Percentiles rank a stretch among this genome's conserved stretches.
Evolutionary conservation across 2,329 filamentous ascomycete species (phyloP).

Genomic region (Bipolaris gigantea): DNA sequence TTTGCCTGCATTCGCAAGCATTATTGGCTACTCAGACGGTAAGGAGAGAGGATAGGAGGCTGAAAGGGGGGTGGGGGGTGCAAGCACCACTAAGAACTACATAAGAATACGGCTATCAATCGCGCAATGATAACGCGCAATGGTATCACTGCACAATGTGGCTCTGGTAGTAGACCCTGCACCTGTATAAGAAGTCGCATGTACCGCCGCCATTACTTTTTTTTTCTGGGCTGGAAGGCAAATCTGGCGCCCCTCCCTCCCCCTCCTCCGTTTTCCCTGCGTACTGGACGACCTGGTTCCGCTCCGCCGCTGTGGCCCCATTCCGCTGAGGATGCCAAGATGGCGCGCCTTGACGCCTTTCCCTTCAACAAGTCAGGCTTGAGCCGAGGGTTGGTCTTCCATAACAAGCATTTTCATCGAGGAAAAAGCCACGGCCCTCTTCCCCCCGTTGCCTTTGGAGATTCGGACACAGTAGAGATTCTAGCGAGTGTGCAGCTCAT

Average conservation of each 20-base stretch:
- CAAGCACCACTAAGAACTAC: conserved; percentile 32
- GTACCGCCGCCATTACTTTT: not conserved
- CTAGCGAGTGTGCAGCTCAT: conserved; percentile 1
- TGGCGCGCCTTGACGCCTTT: not conserved
- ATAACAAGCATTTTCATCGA: not conserved
- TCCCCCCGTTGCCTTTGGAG: not conserved
- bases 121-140: conserved; percentile 43
- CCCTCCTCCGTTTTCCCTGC: not conserved
- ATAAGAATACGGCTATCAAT: conserved; percentile 44
- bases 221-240: not conserved
- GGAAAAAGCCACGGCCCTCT: not conserved
- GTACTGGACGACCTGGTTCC: conserved; percentile 2
- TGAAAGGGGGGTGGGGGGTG: conserved; percentile 13
- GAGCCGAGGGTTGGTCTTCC: not conserved
- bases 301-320: conserved; percentile 11
- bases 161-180: conserved; percentile 1
- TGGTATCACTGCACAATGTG: conserved; percentile 28
- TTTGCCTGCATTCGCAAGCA: conserved; percentile 6
- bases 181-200: conserved; percentile 21
- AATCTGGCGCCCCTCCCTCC: not conserved
- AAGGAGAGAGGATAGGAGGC: conserved; percentile 11
- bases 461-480: not conserved
- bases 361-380: not conserved
- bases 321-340: conserved; percentile 16
- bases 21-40: conserved; percentile 28